Conservation (phyloP, 2,329 filamentous ascomycete genomes). For the Colletotrichum tamarilloi region DNA sequence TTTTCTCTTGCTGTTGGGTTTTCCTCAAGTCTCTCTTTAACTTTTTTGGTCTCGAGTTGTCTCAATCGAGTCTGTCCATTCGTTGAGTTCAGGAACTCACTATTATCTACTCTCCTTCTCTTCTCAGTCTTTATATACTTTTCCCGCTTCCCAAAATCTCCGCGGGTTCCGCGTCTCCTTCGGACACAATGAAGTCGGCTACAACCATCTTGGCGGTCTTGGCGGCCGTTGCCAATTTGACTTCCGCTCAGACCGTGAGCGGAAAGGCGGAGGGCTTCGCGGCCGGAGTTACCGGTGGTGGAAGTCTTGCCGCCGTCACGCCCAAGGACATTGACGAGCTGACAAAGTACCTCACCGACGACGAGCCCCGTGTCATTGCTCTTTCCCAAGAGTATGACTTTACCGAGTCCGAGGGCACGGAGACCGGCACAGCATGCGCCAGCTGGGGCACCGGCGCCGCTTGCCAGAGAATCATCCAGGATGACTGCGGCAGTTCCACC, state of each 20-base stretch:
- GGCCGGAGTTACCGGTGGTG: slow-evolving; percentile 61
- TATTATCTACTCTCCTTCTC: neutral
- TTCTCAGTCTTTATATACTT: neutral
- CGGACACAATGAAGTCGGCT: slow-evolving; percentile 24
- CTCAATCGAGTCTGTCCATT: neutral
- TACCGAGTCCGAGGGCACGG: slow-evolving; percentile 40
- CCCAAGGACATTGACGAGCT: slow-evolving; percentile 59
- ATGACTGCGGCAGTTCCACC: slow-evolving; percentile 11
- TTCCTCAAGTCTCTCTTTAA: neutral
- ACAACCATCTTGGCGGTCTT: slow-evolving; percentile 26
- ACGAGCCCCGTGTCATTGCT: slow-evolving; percentile 39
- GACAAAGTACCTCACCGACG: slow-evolving; percentile 36
- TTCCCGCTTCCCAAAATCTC: no score
- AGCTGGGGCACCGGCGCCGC: slow-evolving; percentile 36
- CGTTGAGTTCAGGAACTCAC: slow-evolving; percentile 22
- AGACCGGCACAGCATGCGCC: slow-evolving; percentile 42
- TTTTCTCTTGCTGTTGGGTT: neutral
- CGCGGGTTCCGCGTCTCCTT: neutral
- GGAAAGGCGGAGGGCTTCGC: slow-evolving; percentile 46
- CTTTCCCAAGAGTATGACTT: slow-evolving; percentile 44
- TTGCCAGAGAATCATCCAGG: slow-evolving; percentile 38
- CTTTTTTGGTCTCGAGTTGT: neutral
- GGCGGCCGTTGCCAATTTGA: slow-evolving; percentile 15
- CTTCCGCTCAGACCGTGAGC: slow-evolving; percentile 35
- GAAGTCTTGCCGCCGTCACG: slow-evolving; percentile 53